phyloP scores from a whole-genome alignment of 805 yeast genomes.

The Schwanniomyces yamadae region DNA sequence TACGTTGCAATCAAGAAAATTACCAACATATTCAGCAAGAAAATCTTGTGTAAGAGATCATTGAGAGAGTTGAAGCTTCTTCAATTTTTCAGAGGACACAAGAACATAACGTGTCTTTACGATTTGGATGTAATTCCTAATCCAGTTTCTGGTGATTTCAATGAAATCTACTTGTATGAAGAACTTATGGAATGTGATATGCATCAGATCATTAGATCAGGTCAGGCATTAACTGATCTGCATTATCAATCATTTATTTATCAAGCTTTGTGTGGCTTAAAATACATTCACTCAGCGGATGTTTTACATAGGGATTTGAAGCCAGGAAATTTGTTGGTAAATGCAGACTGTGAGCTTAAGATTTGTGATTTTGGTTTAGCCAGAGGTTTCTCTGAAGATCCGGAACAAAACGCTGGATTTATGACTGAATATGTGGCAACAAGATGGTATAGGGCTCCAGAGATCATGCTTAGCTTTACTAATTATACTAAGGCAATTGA shows the following conservation, averaged over 20 bases:
- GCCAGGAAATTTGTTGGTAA: constrained; percentile 89
- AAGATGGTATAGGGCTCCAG: constrained; percentile 98
- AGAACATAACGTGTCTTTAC: constrained; percentile 91
- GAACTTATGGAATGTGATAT: constrained; percentile 98
- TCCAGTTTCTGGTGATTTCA: constrained; percentile 60
- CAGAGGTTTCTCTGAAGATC: constrained; percentile 80
- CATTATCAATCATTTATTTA: constrained; percentile 93
- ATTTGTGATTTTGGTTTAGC: constrained; percentile 97
- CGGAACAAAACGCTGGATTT: constrained; percentile 87
- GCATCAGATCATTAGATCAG: constrained; percentile 94
- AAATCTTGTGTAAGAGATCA: constrained; percentile 88
- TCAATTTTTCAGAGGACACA: constrained; percentile 93
- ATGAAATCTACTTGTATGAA: constrained; percentile 90
- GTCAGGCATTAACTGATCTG: constrained; percentile 89
- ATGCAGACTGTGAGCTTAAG: constrained; percentile 94
- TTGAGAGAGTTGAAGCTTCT: constrained; percentile 85
- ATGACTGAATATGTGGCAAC: constrained; percentile 98
- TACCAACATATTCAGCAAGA: constrained; percentile 89
- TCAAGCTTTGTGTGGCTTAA: constrained; percentile 87
- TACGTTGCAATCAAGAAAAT: constrained; percentile 92
- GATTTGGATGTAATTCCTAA: constrained; percentile 90
- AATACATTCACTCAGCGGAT: constrained; percentile 87
- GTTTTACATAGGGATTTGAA: constrained; percentile 92
- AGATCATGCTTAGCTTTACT: constrained; percentile 91
- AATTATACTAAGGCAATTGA: constrained; percentile 96